A percentile compares a stretch with the other conserved stretches of the same genome.
Evolutionary conservation across 441 rosid genomes (phyloP).

Genomic region (Cnidoscolus chayamansa): DNA sequence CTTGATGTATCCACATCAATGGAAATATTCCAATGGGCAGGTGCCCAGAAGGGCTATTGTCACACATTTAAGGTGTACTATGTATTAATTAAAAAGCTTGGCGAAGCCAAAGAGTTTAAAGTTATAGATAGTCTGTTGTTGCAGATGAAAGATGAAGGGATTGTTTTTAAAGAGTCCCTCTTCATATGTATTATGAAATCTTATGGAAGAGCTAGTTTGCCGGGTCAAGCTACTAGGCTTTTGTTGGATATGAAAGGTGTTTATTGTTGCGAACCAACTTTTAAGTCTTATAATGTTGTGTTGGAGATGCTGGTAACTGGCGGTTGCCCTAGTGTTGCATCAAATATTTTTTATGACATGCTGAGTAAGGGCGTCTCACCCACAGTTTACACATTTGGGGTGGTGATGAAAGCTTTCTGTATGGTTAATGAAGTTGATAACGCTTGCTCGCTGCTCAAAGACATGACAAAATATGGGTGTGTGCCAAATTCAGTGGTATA

Average conservation of each 20-base stretch:
- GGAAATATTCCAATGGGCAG: slow-evolving; percentile 63
- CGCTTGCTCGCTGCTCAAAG: slow-evolving; percentile 63
- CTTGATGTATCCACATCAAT: slow-evolving; percentile 60
- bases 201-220: slow-evolving; percentile 53
- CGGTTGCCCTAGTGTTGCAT: slow-evolving; percentile 56
- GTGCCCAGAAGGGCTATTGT: slow-evolving; percentile 58
- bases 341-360: slow-evolving; percentile 82
- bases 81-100: slow-evolving; percentile 66
- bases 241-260: slow-evolving; percentile 64
- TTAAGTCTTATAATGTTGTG: slow-evolving; percentile 63
- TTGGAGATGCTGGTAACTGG: slow-evolving; percentile 54
- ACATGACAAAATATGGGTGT: slow-evolving; percentile 81
- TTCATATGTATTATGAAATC: slow-evolving; percentile 71
- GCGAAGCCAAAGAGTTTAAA: slow-evolving; percentile 55
- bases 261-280: slow-evolving; percentile 58
- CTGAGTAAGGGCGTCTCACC: slow-evolving; percentile 62
- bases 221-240: slow-evolving; percentile 79
- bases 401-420: slow-evolving; percentile 77
- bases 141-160: slow-evolving; percentile 76
- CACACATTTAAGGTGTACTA: slow-evolving; percentile 64
- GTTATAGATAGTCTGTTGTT: slow-evolving; percentile 53
- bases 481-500: slow-evolving; percentile 72
- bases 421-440: slow-evolving; percentile 64
- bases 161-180: slow-evolving; percentile 51
- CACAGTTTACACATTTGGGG: slow-evolving; percentile 60